Percentiles rank a stretch among this genome's conserved stretches.
Evolutionary conservation across 1,284 basidiomycete species (phyloP).

Genomic region (Moesziomyces antarcticus): DNA sequence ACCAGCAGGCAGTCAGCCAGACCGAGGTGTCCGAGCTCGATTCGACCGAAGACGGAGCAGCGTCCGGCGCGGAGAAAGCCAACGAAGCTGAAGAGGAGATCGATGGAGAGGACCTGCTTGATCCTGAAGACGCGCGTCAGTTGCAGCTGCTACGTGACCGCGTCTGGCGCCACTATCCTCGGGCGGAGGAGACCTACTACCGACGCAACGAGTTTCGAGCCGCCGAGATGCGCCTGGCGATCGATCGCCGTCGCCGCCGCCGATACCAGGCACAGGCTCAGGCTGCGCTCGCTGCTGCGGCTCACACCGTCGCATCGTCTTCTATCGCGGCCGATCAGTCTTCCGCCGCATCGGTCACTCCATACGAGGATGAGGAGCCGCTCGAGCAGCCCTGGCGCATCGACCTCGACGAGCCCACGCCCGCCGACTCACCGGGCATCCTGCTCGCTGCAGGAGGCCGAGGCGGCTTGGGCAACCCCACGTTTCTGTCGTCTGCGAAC

Average conservation of each 20-base stretch:
- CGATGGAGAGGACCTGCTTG: constrained; percentile 45
- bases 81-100: constrained; percentile 16
- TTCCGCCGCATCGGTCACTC: constrained; percentile 45
- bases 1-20: constrained; percentile 2
- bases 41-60: not conserved
- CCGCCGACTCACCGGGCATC: constrained; percentile 51
- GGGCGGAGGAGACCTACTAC: constrained; percentile 62
- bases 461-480: constrained; percentile 90
- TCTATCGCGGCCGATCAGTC: constrained; percentile 17
- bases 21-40: not conserved
- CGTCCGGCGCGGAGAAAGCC: constrained; percentile 2
- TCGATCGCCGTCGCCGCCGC: constrained; percentile 49
- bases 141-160: constrained; percentile 51
- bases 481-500: constrained; percentile 75
- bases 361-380: constrained; percentile 27
- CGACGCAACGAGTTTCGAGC: constrained; percentile 55
- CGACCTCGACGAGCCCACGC: constrained; percentile 57
- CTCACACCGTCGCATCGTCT: constrained; percentile 2
- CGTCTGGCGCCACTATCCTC: constrained; percentile 65
- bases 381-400: constrained; percentile 38
- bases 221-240: constrained; percentile 57
- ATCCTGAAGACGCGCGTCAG: constrained; percentile 34
- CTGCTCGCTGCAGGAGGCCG: constrained; percentile 75
- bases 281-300: constrained; percentile 9
- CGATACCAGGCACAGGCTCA: constrained; percentile 16